Evolutionary conservation across 371 early-diverging fungal species (phyloP).

Genomic region (Mucor irregularis): DNA sequence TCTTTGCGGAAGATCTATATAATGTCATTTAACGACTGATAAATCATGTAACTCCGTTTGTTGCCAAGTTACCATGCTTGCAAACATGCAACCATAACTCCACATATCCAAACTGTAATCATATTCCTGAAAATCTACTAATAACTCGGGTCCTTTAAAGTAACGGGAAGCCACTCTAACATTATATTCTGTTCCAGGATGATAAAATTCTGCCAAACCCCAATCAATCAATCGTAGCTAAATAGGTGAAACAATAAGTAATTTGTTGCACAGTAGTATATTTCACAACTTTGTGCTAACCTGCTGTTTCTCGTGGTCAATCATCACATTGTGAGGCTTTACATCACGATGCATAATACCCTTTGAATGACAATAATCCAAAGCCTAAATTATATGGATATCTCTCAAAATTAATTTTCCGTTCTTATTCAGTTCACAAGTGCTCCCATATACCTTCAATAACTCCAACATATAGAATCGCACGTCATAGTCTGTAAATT

Average conservation of each 20-base stretch:
- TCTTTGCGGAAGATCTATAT: constrained; percentile 94
- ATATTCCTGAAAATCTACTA: constrained; percentile 97
- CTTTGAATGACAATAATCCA: constrained; percentile 96
- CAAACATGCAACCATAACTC: constrained; percentile 99
- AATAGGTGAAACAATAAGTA: background rate
- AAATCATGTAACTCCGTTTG: too few relatives aligned
- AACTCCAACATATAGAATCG: constrained; percentile 96
- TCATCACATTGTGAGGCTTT: constrained; percentile 99
- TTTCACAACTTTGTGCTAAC: constrained; percentile 33
- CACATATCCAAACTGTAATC: constrained; percentile 99
- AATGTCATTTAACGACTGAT: too few relatives aligned
- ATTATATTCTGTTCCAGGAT: constrained; percentile 96
- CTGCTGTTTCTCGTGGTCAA: constrained; percentile 93
- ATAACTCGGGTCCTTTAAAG: constrained; percentile 99
- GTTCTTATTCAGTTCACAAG: too few relatives aligned
- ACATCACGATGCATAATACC: constrained; percentile 99
- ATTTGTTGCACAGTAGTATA: too few relatives aligned
- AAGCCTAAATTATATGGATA: constrained; percentile 61
- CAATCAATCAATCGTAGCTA: constrained; percentile 98
- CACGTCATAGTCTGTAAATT: constrained; percentile 91
- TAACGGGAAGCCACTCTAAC: constrained; percentile 98
- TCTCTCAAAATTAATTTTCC: too few relatives aligned
- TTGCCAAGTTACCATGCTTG: constrained; percentile 81
- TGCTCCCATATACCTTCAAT: constrained; percentile 70
- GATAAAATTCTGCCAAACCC: constrained; percentile 99